phyloP scores from a whole-genome alignment of 148 eudicot genomes.

The Polygonum maritimum region DNA sequence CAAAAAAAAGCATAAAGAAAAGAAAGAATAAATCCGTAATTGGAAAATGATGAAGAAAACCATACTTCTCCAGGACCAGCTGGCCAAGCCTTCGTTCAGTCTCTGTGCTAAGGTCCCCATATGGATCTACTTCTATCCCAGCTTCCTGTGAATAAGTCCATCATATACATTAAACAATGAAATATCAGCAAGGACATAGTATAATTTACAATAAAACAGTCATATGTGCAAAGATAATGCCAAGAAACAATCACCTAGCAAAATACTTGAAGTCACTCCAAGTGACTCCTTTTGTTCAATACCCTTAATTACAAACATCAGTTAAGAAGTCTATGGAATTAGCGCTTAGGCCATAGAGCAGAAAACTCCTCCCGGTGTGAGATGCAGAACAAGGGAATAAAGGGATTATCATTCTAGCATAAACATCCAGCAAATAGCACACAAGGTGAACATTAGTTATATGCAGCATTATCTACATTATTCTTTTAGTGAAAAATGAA shows the following conservation, averaged over 20 bases:
- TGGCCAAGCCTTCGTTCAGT: slow-evolving; percentile 73
- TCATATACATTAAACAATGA: not conserved
- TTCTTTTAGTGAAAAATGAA: not conserved
- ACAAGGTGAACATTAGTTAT: too few species aligned
- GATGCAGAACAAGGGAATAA: too few species aligned
- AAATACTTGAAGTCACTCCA: not conserved
- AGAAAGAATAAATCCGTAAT: not conserved
- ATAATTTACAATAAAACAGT: not conserved
- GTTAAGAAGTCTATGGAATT: too few species aligned
- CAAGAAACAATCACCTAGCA: not conserved
- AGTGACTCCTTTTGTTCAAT: not conserved
- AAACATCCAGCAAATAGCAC: too few species aligned
- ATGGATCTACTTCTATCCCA: slow-evolving; percentile 79
- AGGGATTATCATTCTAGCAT: too few species aligned
- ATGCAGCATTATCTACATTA: not conserved
- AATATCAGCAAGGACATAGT: slow-evolving; percentile 3
- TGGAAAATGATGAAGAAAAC: not conserved
- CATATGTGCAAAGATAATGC: not conserved
- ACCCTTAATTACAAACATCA: not conserved
- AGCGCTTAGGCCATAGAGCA: too few species aligned
- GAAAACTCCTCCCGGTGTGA: too few species aligned
- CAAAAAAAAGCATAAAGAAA: not conserved
- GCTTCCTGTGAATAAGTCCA: slow-evolving; percentile 46
- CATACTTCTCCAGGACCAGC: slow-evolving; percentile 73
- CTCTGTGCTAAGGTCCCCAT: slow-evolving; percentile 93